Evolutionary conservation across 2,329 filamentous ascomycete species (phyloP).

Genomic region (Cladosporium phlei): DNA sequence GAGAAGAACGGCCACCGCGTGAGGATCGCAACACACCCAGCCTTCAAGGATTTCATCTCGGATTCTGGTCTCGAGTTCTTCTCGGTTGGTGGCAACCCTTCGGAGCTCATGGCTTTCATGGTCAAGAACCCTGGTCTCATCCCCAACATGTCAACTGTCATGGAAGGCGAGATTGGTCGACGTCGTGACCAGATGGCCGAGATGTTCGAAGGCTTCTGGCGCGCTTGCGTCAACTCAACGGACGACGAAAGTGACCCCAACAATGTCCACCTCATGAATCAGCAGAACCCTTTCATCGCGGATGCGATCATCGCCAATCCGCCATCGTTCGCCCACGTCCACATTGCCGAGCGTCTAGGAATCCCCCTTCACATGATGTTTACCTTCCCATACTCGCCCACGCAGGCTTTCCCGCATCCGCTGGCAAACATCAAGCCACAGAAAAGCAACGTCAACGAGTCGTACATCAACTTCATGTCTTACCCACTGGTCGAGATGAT

Average conservation of each 20-base stretch:
- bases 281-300: slow-evolving; percentile 66
- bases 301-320: slow-evolving; percentile 77
- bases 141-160: slow-evolving; percentile 72
- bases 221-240: slow-evolving; percentile 75
- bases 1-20: slow-evolving; percentile 69
- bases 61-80: slow-evolving; percentile 62
- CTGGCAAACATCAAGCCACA: slow-evolving; percentile 70
- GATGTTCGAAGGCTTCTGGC: slow-evolving; percentile 79
- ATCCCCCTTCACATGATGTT: slow-evolving; percentile 83
- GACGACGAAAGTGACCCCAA: slow-evolving; percentile 56
- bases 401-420: slow-evolving; percentile 78
- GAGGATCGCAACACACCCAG: slow-evolving; percentile 72
- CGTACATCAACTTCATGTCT: slow-evolving; percentile 74
- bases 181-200: slow-evolving; percentile 69
- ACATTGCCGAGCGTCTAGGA: slow-evolving; percentile 69
- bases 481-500: slow-evolving; percentile 86
- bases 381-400: slow-evolving; percentile 90
- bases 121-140: slow-evolving; percentile 83
- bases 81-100: slow-evolving; percentile 47
- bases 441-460: slow-evolving; percentile 63
- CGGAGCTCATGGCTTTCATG: slow-evolving; percentile 68
- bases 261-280: slow-evolving; percentile 40
- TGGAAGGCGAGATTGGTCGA: slow-evolving; percentile 70
- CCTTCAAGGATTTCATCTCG: slow-evolving; percentile 69
- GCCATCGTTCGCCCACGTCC: slow-evolving; percentile 70